phyloP scores from a whole-genome alignment of 2,329 filamentous ascomycete species.

The Aspergillus fumigatiaffinis region DNA sequence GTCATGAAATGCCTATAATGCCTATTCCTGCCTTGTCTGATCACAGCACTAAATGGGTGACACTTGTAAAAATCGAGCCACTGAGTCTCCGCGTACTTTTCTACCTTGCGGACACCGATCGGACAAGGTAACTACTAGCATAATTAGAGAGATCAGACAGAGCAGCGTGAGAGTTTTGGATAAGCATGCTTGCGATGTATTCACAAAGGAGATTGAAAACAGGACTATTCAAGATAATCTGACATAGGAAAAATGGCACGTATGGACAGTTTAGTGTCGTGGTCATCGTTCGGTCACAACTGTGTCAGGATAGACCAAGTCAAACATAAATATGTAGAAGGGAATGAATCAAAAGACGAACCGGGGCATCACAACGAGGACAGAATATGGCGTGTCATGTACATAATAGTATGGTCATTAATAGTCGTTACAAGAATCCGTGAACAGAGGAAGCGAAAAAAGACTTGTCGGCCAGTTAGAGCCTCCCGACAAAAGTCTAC shows the following conservation, averaged over 20 bases:
- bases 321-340: constrained; percentile 4
- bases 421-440: constrained; percentile 18
- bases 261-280: constrained; percentile 11
- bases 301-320: not conserved
- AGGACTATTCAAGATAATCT: not conserved
- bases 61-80: not conserved
- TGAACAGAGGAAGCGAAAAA: constrained; percentile 17
- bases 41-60: not conserved
- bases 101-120: not conserved
- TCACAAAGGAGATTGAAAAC: constrained; percentile 9
- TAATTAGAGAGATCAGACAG: not conserved
- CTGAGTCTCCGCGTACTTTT: not conserved
- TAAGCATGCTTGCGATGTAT: not conserved
- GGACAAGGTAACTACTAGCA: not conserved
- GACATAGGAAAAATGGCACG: constrained; percentile 12
- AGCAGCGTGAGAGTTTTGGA: not conserved
- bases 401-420: constrained; percentile 20
- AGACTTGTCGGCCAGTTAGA: not conserved
- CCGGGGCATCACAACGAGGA: constrained; percentile 19
- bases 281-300: not conserved
- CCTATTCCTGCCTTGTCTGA: not conserved
- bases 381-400: constrained; percentile 6
- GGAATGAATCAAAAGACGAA: constrained; percentile 6
- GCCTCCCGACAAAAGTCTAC: constrained; percentile 20
- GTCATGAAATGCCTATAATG: not conserved